Evolutionary conservation across 441 rosid species (phyloP).

Genomic region (Euphorbia celastroides): DNA sequence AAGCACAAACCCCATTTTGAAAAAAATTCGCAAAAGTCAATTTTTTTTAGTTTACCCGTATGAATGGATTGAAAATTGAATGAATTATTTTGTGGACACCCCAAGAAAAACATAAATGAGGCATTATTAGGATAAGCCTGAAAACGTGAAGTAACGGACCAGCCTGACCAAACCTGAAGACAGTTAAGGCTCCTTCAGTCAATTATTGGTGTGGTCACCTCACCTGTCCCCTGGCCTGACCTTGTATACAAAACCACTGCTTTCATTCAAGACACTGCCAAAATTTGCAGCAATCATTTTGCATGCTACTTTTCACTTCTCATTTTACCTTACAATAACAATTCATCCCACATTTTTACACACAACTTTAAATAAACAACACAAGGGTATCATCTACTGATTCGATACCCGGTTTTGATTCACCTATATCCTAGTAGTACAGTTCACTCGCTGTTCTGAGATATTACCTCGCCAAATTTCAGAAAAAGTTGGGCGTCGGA

Average conservation of each 20-base stretch:
- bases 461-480: conserved; percentile 88
- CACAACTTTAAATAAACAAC: conserved; percentile 7
- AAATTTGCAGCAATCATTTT: neutral
- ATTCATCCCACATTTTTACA: conserved; percentile 26
- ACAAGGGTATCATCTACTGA: neutral
- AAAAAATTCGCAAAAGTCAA: too few relatives aligned
- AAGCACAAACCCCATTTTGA: too few relatives aligned
- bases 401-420: neutral
- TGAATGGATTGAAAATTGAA: neutral
- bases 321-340: conserved; percentile 23
- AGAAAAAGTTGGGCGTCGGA: conserved; percentile 91
- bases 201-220: neutral
- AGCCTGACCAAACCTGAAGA: neutral
- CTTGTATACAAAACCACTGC: neutral
- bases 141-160: neutral
- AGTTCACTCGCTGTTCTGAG: conserved; percentile 46
- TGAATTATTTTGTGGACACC: neutral
- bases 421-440: neutral
- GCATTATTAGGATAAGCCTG: neutral
- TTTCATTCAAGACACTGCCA: neutral
- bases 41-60: too few relatives aligned
- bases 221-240: neutral
- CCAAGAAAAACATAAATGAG: neutral
- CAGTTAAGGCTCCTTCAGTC: neutral
- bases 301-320: neutral